Evolutionary conservation across 345 rosid species (phyloP), one percentile per base, ranked within the genome.

Genomic region (Moricandia moricandioides): DNA sequence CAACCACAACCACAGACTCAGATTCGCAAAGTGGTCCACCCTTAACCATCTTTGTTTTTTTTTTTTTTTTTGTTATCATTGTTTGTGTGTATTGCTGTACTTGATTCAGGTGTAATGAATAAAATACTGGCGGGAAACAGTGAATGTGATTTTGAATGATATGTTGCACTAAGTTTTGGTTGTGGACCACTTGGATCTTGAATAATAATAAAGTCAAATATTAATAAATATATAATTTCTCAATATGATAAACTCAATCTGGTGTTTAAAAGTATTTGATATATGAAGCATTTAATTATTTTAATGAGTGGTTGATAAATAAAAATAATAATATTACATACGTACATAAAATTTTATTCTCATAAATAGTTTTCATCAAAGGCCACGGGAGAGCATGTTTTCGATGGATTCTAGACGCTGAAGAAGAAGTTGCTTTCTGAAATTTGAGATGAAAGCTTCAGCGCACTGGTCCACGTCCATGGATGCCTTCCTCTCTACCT

Each of bases 381-480:
- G 86, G 9, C 88, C 86, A 62, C 82, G 82, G 0, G 83, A 84
- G 40, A 89, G 83, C 92, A 84, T 88, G 65, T 88, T 89, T 67
- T 89, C 96, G 1, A 89, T 86, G 68, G 97, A 89, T 62, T 91
- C 88, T 1, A 89, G 93, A 82, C 92, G 85, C 62, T 91, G 93
- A 27, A 91, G 80, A 80, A 83, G 52, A 60, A 91, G 87, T 73
- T 87, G 89, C 4, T 81, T 76, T 82, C 85, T 84, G 82, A 91
- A 88, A 27, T 89, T 88, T 72, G 80, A 54, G 79, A 89, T 92
- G 83, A 92, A 89, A n/a, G 88, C 88, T 45, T 92, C 97, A 0
- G 96, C 97, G 17, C 92, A 87, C 63, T 86, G 77, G 26, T 92
- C 83, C 30, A 92, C 82, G 80, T 89, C 96, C 76, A 82, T 74